A percentile compares a stretch with the other conserved stretches of the same genome.
phyloP scores from a whole-genome alignment of 1,284 basidiomycete genomes.

The Ustilago trichophora region DNA sequence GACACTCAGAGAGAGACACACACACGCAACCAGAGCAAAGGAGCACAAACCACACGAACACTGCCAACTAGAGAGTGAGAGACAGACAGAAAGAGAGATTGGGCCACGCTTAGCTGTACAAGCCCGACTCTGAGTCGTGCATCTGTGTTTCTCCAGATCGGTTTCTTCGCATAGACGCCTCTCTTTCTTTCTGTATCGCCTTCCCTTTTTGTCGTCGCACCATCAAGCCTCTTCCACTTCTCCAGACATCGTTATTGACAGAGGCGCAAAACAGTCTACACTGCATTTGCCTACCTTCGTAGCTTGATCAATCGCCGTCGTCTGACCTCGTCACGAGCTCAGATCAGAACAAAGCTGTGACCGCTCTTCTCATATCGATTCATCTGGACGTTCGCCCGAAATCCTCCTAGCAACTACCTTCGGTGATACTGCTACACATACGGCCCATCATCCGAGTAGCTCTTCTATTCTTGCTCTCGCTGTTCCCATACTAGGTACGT shows the following conservation, averaged over 20 bases:
- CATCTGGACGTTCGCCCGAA: too few relatives aligned
- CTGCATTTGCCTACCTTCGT: not conserved
- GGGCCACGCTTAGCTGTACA: slow-evolving; percentile 3
- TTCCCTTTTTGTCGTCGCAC: not conserved
- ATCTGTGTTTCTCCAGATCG: slow-evolving; percentile 11
- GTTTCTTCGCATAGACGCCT: slow-evolving; percentile 5
- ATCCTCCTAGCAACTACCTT: too few relatives aligned
- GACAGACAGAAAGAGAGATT: too few relatives aligned
- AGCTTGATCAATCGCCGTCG: too few relatives aligned
- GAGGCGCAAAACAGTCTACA: not conserved
- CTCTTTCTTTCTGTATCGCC: too few relatives aligned
- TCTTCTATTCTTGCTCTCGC: too few relatives aligned
- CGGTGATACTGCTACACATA: too few relatives aligned
- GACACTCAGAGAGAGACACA: not conserved
- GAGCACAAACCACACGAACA: slow-evolving; percentile 19
- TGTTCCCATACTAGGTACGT: not conserved
- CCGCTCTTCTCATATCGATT: too few relatives aligned
- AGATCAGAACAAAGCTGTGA: too few relatives aligned
- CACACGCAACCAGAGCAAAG: slow-evolving; percentile 5
- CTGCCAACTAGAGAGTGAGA: slow-evolving; percentile 1
- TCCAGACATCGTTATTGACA: not conserved
- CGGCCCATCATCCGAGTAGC: too few relatives aligned
- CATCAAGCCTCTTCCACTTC: not conserved
- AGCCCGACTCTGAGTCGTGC: slow-evolving; percentile 9
- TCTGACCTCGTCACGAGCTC: too few relatives aligned